These are phyloP conservation scores for Leishmania martiniquensis DNA, from an alignment of 208 protist species.

Conservation along the genomic window DNA sequence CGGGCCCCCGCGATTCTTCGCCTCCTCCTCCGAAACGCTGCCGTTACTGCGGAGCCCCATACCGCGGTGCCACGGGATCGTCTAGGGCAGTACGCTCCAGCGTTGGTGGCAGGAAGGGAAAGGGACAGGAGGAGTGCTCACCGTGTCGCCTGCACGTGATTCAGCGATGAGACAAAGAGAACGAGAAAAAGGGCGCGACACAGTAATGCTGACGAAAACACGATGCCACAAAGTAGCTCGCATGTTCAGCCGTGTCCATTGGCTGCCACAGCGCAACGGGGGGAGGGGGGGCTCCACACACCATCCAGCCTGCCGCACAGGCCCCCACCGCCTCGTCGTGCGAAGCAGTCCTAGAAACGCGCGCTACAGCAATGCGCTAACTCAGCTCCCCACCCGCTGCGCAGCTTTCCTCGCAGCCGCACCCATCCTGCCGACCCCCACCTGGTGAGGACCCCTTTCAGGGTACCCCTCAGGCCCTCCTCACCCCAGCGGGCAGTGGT, in stretches of 20 bases:
- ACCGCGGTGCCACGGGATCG: background rate
- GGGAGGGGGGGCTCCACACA: too few species aligned
- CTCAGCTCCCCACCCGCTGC: too few species aligned
- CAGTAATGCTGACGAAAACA: background rate
- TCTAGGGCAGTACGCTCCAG: too few species aligned
- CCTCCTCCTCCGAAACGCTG: constrained; percentile 18
- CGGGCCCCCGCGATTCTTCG: constrained; percentile 6
- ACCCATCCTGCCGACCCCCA: too few species aligned
- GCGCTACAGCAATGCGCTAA: background rate
- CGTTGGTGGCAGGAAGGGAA: background rate
- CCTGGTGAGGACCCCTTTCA: too few species aligned
- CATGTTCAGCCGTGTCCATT: too few species aligned
- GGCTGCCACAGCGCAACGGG: too few species aligned
- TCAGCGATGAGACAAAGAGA: background rate
- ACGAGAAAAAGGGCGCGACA: background rate
- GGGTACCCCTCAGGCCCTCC: too few species aligned
- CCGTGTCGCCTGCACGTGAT: too few species aligned
- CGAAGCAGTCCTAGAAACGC: background rate
- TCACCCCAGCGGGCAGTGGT: too few species aligned
- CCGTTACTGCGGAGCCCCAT: background rate
- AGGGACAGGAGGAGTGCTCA: background rate
- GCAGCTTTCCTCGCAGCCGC: background rate
- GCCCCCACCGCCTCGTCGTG: background rate
- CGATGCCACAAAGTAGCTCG: background rate
- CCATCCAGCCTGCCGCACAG: too few species aligned